Evolutionary conservation across 805 yeast species (phyloP), one percentile per base, ranked within the genome.

Genomic region (Isabelozyma heimii): DNA sequence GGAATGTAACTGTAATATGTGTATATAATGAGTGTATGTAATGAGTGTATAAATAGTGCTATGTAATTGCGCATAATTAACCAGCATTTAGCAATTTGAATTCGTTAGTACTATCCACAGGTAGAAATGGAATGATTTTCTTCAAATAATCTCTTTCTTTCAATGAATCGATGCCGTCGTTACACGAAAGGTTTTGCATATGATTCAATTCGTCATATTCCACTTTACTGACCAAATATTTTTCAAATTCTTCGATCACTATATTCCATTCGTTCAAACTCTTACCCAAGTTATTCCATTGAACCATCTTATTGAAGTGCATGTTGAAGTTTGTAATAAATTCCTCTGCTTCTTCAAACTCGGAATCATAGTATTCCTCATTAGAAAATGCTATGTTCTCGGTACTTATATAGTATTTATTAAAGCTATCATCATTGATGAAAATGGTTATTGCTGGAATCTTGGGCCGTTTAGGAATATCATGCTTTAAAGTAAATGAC

Each of bases 191-290:
- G 13, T 27, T 42, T 42, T 42, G 44, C 35, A 42, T 42, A 26
- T 37, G 33, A 47, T 55, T 54, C 49, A 63, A 59, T 37, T 59
- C 62, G 48, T 67, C 72, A 30, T 55, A 46, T 38, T 64, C 69
- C 40, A 68, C 65, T 44, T 66, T 60, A 7, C 56, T 57, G 46
- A 57, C 58, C 50, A 76, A 59, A 50, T 70, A 79, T 5, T 51
- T 46, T 53, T 76, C 80, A 58, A 77, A 77, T 54, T 79, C 83
- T 12, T 70, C 69, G 17, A 80, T 76, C 40, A 70, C 61, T 3
- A 49, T 30, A 48, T 76, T 75, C 77, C 83, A 79, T 54, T 82
- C 87, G 55, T 75, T 78, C 45, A 82, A 56, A 8, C 80, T 68
- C 47, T 75, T 73, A 9, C 84, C 85, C 33, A 78, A 56, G 40